These are phyloP conservation scores for Penicillium frequentans DNA, from an alignment of 2,329 filamentous ascomycete species.

Conservation along the genomic window DNA sequence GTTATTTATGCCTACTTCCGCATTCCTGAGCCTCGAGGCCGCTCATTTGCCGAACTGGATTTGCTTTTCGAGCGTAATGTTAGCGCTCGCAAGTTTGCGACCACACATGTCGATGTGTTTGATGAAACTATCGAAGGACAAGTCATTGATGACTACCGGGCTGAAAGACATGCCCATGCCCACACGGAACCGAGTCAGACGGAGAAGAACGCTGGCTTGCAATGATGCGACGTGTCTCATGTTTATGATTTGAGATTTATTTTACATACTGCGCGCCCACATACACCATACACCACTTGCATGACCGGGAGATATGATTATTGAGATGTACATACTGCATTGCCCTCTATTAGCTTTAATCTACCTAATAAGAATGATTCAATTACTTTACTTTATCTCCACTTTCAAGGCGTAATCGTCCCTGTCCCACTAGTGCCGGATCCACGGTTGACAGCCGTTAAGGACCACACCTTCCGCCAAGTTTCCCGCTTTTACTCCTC, in stretches of 20 bases:
- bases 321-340: constrained; percentile 1
- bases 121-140: constrained; percentile 35
- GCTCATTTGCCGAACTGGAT: constrained; percentile 84
- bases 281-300: background rate
- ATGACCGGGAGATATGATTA: background rate
- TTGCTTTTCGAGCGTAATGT: constrained; percentile 75
- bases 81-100: constrained; percentile 70
- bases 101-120: constrained; percentile 58
- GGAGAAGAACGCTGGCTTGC: constrained; percentile 43
- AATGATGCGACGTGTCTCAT: constrained; percentile 20
- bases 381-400: background rate
- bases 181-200: constrained; percentile 56
- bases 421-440: background rate
- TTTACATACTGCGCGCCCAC: background rate
- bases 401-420: background rate
- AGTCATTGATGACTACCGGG: constrained; percentile 31
- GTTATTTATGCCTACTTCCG: constrained; percentile 80
- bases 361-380: background rate
- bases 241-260: constrained; percentile 16
- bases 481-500: background rate
- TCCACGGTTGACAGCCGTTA: constrained; percentile 22
- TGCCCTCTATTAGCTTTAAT: constrained; percentile 1
- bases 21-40: constrained; percentile 74
- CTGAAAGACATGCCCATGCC: constrained; percentile 50
- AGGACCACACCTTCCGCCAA: constrained; percentile 4